phyloP scores from a whole-genome alignment of 2,329 filamentous ascomycete species.

The Hymenoscyphus linearis region DNA sequence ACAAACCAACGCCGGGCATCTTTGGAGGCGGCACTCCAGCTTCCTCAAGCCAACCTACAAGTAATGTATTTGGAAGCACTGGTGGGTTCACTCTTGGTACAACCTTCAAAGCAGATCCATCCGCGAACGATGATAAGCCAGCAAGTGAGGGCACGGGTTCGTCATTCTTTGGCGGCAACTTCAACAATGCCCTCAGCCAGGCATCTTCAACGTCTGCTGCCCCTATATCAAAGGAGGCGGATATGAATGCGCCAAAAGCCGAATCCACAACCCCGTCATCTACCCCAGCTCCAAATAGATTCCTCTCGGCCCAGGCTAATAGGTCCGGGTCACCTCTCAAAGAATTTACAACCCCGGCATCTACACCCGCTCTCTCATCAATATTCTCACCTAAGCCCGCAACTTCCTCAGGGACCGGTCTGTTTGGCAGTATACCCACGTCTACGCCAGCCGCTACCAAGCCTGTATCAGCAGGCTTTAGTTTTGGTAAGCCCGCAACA shows the following conservation, averaged over 20 bases:
- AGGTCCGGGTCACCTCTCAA: neutral
- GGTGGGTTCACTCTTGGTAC: conserved; percentile 28
- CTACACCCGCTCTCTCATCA: conserved; percentile 6
- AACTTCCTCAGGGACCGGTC: conserved; percentile 13
- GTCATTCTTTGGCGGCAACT: conserved; percentile 56
- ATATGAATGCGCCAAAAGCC: conserved; percentile 39
- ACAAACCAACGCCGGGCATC: conserved; percentile 6
- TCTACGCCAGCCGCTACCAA: conserved; percentile 9
- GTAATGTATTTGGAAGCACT: conserved; percentile 7
- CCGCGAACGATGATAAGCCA: conserved; percentile 53
- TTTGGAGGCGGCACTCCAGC: conserved; percentile 36
- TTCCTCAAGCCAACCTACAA: conserved; percentile 26
- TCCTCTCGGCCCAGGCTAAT: neutral
- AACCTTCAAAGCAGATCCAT: conserved; percentile 40
- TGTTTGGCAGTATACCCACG: conserved; percentile 8
- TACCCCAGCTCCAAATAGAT: conserved; percentile 21
- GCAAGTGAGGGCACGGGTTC: conserved; percentile 38
- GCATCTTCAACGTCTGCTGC: conserved; percentile 30
- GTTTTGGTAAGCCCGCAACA: conserved; percentile 21
- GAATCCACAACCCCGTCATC: conserved; percentile 22
- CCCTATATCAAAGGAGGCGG: conserved; percentile 42
- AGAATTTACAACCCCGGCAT: conserved; percentile 6
- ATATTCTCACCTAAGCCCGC: conserved; percentile 17
- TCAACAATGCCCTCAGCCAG: conserved; percentile 53
- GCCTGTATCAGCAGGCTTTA: conserved; percentile 17